A percentile compares a stretch with the other conserved stretches of the same genome.
Evolutionary conservation across 2,329 filamentous ascomycete genomes (phyloP).

Genomic region (Hysterium pulicare): DNA sequence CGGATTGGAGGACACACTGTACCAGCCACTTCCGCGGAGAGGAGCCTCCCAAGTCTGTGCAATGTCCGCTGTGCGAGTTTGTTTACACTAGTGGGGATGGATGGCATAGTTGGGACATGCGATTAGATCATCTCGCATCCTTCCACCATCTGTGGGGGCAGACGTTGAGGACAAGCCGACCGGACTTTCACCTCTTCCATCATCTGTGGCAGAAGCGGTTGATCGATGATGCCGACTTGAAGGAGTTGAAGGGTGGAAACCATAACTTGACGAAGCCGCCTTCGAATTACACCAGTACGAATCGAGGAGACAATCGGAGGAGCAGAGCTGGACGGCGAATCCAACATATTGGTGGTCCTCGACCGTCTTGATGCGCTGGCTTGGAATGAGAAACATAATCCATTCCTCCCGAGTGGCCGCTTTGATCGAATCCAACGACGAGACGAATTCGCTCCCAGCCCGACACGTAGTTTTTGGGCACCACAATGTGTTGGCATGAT

Average conservation of each 20-base stretch:
- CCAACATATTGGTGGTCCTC: no score
- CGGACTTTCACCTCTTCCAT: constrained; percentile 11
- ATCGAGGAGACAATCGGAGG: no score
- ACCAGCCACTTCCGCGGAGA: constrained; percentile 31
- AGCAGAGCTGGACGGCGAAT: no score
- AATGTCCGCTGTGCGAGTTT: constrained; percentile 33
- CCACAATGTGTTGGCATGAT: no score
- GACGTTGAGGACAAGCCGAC: constrained; percentile 20
- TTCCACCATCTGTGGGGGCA: constrained; percentile 22
- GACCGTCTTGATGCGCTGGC: no score
- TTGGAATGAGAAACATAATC: no score
- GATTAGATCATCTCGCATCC: constrained; percentile 30
- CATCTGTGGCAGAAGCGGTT: constrained; percentile 11
- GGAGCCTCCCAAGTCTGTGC: constrained; percentile 25
- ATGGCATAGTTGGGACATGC: constrained; percentile 17
- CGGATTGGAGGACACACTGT: constrained; percentile 31
- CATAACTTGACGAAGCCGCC: no score
- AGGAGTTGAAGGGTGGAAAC: constrained; percentile 11
- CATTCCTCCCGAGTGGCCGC: no score
- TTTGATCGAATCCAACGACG: no score
- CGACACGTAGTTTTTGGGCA: no score
- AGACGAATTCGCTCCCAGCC: no score
- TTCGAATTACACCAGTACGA: no score
- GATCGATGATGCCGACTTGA: constrained; percentile 10
- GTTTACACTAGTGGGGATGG: constrained; percentile 12